A percentile compares a stretch with the other conserved stretches of the same genome.
phyloP scores from a whole-genome alignment of 2,329 filamentous ascomycete genomes.

The Myriangium duriaei region DNA sequence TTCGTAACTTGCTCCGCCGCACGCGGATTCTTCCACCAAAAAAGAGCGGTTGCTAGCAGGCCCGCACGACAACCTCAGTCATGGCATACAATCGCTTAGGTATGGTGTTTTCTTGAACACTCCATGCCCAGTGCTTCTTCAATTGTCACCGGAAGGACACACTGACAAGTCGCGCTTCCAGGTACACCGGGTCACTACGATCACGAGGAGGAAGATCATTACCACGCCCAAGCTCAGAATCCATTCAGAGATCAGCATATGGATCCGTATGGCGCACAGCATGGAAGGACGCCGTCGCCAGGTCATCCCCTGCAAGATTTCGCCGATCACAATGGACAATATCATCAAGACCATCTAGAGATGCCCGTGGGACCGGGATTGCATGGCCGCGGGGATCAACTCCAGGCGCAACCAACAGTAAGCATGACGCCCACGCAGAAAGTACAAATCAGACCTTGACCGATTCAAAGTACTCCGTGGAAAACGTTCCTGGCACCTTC shows the following conservation, averaged over 20 bases:
- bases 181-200: constrained; percentile 13
- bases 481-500: constrained; percentile 52
- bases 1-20: no score
- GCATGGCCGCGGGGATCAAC: constrained; percentile 48
- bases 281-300: constrained; percentile 59
- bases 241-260: constrained; percentile 26
- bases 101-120: constrained; percentile 36
- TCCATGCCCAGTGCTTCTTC: no score
- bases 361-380: constrained; percentile 53
- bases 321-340: constrained; percentile 57
- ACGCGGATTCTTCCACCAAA: no score
- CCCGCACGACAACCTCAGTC: constrained; percentile 7
- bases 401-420: constrained; percentile 76
- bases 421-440: no score
- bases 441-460: no score
- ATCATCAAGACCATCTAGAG: constrained; percentile 48
- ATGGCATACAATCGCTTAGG: constrained; percentile 68
- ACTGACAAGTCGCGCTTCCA: constrained; percentile 9
- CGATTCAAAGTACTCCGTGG: constrained; percentile 63
- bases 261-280: constrained; percentile 40
- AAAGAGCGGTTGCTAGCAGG: no score
- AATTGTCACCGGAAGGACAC: neutral
- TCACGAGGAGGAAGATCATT: constrained; percentile 17
- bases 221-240: constrained; percentile 16
- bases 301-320: constrained; percentile 65